Percentiles rank a stretch among this genome's conserved stretches.
Conservation (phyloP, 371 early-diverging fungal genomes). For the Mortierella sp. region DNA sequence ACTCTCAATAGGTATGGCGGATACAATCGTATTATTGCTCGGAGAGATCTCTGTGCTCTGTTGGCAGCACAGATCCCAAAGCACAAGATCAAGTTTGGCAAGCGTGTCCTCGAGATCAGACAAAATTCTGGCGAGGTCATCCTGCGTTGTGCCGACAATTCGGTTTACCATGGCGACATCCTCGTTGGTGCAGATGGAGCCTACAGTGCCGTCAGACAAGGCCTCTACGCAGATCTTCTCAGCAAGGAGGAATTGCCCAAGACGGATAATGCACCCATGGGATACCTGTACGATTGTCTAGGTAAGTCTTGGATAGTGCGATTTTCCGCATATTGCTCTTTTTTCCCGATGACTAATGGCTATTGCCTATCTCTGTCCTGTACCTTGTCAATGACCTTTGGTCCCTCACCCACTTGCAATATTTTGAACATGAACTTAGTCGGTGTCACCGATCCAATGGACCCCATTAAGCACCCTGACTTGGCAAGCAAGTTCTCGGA, state of each 20-base stretch:
- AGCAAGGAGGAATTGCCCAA: constrained; percentile 33
- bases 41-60: constrained; percentile 33
- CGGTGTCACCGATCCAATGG: constrained; percentile 36
- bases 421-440: constrained; percentile 21
- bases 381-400: neutral
- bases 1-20: constrained; percentile 26
- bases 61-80: constrained; percentile 28
- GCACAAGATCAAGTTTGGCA: constrained; percentile 43
- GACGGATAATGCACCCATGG: constrained; percentile 33
- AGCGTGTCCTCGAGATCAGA: constrained; percentile 31
- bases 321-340: neutral
- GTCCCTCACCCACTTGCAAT: neutral
- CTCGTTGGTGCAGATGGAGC: constrained; percentile 42
- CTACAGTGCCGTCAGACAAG: constrained; percentile 38
- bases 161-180: constrained; percentile 40
- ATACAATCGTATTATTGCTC: constrained; percentile 32
- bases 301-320: neutral
- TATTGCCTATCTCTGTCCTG: neutral
- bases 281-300: constrained; percentile 35
- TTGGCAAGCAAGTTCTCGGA: constrained; percentile 36
- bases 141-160: constrained; percentile 32
- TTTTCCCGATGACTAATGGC: neutral
- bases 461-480: constrained; percentile 20
- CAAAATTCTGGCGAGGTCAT: constrained; percentile 42
- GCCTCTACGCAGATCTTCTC: constrained; percentile 26